phyloP scores from a whole-genome alignment of 2,329 filamentous ascomycete species.

The Stenocarpella maydis region DNA sequence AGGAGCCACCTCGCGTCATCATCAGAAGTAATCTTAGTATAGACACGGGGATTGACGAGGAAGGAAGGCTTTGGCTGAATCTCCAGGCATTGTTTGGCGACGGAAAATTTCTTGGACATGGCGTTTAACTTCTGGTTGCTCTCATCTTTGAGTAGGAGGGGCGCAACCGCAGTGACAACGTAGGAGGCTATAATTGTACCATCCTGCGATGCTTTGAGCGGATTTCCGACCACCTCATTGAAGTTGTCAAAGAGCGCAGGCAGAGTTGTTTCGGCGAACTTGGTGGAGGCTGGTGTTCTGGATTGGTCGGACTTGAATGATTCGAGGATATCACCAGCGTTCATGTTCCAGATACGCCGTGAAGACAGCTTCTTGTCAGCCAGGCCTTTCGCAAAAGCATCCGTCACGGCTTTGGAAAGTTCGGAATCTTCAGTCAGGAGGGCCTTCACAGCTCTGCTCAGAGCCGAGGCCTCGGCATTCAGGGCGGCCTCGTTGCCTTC shows the following conservation, averaged over 20 bases:
- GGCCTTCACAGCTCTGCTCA: constrained; percentile 71
- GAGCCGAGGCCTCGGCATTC: constrained; percentile 75
- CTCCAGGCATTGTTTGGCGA: constrained; percentile 71
- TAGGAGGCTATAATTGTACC: constrained; percentile 84
- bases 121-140: constrained; percentile 57
- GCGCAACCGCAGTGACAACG: constrained; percentile 72
- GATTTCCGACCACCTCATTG: constrained; percentile 80
- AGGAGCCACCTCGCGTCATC: constrained; percentile 84
- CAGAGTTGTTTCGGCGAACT: constrained; percentile 62
- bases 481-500: constrained; percentile 90
- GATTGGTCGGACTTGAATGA: constrained; percentile 55
- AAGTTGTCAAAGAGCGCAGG: constrained; percentile 73
- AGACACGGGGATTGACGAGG: constrained; percentile 83
- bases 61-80: constrained; percentile 86
- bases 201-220: constrained; percentile 79
- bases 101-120: constrained; percentile 67
- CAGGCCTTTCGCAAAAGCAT: constrained; percentile 81
- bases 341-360: constrained; percentile 82
- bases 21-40: constrained; percentile 76
- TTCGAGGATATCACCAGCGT: constrained; percentile 75
- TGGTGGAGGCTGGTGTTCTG: constrained; percentile 55
- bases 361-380: constrained; percentile 83
- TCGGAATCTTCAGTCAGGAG: constrained; percentile 68
- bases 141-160: constrained; percentile 61
- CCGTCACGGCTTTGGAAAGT: constrained; percentile 71